A percentile compares a stretch with the other conserved stretches of the same genome.
Conservation (phyloP, 148 eudicot species). For the Vaccinium myrtillus region DNA sequence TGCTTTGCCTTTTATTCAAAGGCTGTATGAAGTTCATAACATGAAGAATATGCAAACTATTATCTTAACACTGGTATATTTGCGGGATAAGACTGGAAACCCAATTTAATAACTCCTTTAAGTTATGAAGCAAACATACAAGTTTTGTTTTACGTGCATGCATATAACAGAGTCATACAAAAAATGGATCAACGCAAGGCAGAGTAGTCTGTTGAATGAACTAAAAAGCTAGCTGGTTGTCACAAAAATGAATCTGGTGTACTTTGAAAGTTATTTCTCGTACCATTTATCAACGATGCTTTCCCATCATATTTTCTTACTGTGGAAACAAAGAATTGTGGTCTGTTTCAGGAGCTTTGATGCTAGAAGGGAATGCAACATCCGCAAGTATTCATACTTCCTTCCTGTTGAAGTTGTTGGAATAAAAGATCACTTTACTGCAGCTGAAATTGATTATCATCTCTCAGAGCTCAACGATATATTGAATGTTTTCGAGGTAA, state of each 20-base stretch:
- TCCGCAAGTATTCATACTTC: slow-evolving; percentile 83
- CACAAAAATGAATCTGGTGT: background rate
- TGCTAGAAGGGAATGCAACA: slow-evolving; percentile 76
- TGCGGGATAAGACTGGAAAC: background rate
- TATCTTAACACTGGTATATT: background rate
- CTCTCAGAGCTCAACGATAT: slow-evolving; percentile 63
- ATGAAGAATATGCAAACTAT: background rate
- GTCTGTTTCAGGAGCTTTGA: slow-evolving; percentile 68
- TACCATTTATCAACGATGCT: background rate
- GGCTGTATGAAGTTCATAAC: background rate
- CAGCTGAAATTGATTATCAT: slow-evolving; percentile 60
- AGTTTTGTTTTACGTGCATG: background rate
- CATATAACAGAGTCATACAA: background rate
- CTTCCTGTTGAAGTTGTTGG: slow-evolving; percentile 86
- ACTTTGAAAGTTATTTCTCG: no score
- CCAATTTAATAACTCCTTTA: background rate
- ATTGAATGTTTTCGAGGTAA: slow-evolving; percentile 72
- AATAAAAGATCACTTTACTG: slow-evolving; percentile 40
- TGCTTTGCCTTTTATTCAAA: background rate
- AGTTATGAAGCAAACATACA: background rate
- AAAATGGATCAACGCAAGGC: background rate
- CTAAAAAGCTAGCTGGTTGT: background rate
- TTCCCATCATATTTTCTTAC: background rate
- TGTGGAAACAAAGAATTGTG: background rate
- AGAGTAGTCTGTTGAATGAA: background rate